These are phyloP conservation scores for Erucastrum elatum DNA, from an alignment of 345 rosid species.

Conservation along the genomic window DNA sequence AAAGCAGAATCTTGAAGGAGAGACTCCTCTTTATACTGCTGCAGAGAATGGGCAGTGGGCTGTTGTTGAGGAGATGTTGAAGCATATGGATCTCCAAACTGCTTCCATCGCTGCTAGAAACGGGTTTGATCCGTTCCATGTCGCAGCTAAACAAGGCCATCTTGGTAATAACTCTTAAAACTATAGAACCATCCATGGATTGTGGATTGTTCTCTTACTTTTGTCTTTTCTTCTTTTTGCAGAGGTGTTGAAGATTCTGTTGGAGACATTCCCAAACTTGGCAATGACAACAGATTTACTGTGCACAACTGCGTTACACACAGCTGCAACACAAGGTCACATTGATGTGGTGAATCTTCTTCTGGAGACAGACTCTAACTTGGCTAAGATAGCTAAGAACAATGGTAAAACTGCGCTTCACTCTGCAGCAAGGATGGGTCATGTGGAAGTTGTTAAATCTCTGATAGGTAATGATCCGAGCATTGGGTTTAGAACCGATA, in stretches of 20 bases:
- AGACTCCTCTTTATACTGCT: constrained; percentile 91
- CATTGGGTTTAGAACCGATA: constrained; percentile 76
- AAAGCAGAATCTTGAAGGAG: constrained; percentile 83
- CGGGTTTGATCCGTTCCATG: constrained; percentile 91
- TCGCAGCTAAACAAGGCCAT: constrained; percentile 96
- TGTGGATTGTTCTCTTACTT: constrained; percentile 15
- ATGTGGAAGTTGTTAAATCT: constrained; percentile 79
- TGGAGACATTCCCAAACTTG: constrained; percentile 74
- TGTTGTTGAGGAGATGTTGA: constrained; percentile 72
- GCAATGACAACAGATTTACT: constrained; percentile 90
- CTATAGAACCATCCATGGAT: constrained; percentile 5
- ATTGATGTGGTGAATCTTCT: constrained; percentile 88
- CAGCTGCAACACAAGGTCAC: constrained; percentile 97
- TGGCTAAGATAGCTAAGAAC: constrained; percentile 86
- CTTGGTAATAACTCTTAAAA: constrained; percentile 51
- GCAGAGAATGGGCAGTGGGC: constrained; percentile 75
- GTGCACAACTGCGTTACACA: constrained; percentile 93
- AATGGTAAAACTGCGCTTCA: constrained; percentile 97
- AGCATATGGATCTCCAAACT: constrained; percentile 67
- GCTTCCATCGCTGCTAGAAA: constrained; percentile 80
- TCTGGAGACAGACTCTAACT: constrained; percentile 80
- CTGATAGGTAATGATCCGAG: constrained; percentile 78
- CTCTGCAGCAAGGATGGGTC: constrained; percentile 99
- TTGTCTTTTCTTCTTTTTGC: constrained; percentile 42
- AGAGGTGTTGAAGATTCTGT: constrained; percentile 80